A percentile compares a stretch with the other conserved stretches of the same genome.
Conservation (phyloP, 768 basidiomycete species). For the Exsudoporus frostii region DNA sequence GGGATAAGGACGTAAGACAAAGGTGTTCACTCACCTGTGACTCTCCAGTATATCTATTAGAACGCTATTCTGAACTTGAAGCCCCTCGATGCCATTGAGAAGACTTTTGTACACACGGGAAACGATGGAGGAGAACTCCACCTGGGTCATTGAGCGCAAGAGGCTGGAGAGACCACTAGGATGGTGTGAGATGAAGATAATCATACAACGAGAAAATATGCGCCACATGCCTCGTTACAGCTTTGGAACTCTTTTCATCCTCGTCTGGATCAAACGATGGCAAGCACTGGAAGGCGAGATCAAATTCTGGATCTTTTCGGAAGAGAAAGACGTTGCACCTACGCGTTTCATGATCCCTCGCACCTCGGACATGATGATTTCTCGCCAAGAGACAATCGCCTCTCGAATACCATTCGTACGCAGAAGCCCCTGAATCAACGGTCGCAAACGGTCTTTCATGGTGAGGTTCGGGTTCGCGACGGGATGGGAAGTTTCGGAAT, state of each 20-base stretch:
- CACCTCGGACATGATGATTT: slow-evolving; percentile 62
- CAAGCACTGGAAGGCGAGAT: slow-evolving; percentile 44
- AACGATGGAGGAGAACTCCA: slow-evolving; percentile 63
- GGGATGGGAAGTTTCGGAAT: slow-evolving; percentile 12
- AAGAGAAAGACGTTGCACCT: slow-evolving; percentile 25
- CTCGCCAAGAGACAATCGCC: slow-evolving; percentile 65
- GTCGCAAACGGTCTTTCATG: slow-evolving; percentile 62
- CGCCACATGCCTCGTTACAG: slow-evolving; percentile 22
- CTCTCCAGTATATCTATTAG: slow-evolving; percentile 58
- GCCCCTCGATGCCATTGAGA: slow-evolving; percentile 62
- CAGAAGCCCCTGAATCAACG: slow-evolving; percentile 73
- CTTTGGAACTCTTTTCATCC: slow-evolving; percentile 39
- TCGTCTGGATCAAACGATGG: slow-evolving; percentile 58
- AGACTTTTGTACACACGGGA: slow-evolving; percentile 58
- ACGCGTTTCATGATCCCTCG: slow-evolving; percentile 58
- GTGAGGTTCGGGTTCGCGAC: slow-evolving; percentile 36
- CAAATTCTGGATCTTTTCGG: neutral
- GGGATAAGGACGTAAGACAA: neutral
- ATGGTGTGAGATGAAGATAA: slow-evolving; percentile 3
- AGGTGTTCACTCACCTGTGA: slow-evolving; percentile 34
- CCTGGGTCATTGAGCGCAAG: slow-evolving; percentile 64
- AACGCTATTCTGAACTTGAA: slow-evolving; percentile 57
- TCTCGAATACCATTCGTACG: slow-evolving; percentile 71
- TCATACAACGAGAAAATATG: neutral
- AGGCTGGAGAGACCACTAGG: slow-evolving; percentile 44